A percentile compares a stretch with the other conserved stretches of the same genome.
Conservation (phyloP, 768 basidiomycete species). For the Pulveroboletus sp. region DNA sequence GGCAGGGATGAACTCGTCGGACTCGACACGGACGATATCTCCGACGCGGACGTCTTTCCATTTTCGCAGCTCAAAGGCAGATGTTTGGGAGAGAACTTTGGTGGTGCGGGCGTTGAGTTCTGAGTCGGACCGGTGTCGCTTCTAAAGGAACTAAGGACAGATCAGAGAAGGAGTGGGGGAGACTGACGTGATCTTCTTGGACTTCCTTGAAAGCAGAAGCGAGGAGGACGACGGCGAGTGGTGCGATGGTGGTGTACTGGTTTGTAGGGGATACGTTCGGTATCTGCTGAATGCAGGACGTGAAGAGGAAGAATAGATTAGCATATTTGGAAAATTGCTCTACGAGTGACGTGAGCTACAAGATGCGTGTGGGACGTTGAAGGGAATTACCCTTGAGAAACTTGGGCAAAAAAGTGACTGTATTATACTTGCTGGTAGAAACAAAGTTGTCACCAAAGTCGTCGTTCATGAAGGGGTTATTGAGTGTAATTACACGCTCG, state of each 20-base stretch:
- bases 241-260: slow-evolving; percentile 89
- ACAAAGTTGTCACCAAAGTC: slow-evolving; percentile 80
- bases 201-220: slow-evolving; percentile 95
- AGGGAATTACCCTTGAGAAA: slow-evolving; percentile 75
- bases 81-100: slow-evolving; percentile 64
- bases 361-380: neutral
- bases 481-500: slow-evolving; percentile 79
- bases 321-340: slow-evolving; percentile 99
- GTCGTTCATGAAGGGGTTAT: slow-evolving; percentile 61
- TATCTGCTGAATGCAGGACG: slow-evolving; percentile 95
- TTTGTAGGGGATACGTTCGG: slow-evolving; percentile 97
- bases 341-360: slow-evolving; percentile 29
- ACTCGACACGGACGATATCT: slow-evolving; percentile 87
- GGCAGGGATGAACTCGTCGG: slow-evolving; percentile 92
- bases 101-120: slow-evolving; percentile 83
- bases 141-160: slow-evolving; percentile 42
- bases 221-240: slow-evolving; percentile 80
- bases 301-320: slow-evolving; percentile 98
- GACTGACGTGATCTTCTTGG: slow-evolving; percentile 76
- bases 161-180: neutral
- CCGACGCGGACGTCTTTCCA: slow-evolving; percentile 92
- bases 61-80: slow-evolving; percentile 65
- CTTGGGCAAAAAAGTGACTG: slow-evolving; percentile 83
- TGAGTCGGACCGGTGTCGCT: slow-evolving; percentile 93
- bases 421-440: slow-evolving; percentile 93